Conservation (phyloP, 352 stramenopile species). For the Globisporangium nodosum region DNA sequence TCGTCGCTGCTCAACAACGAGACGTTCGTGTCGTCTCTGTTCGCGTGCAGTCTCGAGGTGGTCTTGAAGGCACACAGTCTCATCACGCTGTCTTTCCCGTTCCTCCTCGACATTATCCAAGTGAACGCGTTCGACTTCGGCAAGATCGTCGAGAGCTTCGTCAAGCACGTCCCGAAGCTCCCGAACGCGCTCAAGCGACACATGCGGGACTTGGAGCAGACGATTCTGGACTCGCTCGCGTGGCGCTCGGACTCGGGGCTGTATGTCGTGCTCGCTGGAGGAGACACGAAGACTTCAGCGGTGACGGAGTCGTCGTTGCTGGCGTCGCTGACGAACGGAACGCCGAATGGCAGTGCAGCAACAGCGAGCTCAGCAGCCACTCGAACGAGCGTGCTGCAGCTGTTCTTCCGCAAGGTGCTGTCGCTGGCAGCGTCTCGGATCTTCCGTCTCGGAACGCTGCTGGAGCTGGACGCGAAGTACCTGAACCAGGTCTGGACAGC, state of each 20-base stretch:
- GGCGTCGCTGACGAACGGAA: constrained; percentile 13
- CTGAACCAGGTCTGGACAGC: constrained; percentile 86
- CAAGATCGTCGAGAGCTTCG: constrained; percentile 84
- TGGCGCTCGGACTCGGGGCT: constrained; percentile 73
- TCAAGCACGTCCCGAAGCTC: constrained; percentile 72
- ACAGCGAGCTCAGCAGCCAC: neutral
- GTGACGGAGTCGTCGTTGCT: constrained; percentile 3
- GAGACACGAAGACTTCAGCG: constrained; percentile 14
- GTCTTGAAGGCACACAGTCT: constrained; percentile 81
- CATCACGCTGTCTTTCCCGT: constrained; percentile 82
- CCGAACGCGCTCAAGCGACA: constrained; percentile 76
- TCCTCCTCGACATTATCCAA: constrained; percentile 62
- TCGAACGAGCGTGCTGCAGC: constrained; percentile 55
- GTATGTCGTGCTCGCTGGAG: constrained; percentile 46
- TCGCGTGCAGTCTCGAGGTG: constrained; percentile 80
- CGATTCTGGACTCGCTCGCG: constrained; percentile 69
- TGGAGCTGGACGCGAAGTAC: constrained; percentile 67
- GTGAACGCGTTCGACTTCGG: constrained; percentile 86
- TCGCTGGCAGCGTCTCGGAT: constrained; percentile 77
- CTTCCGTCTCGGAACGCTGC: constrained; percentile 57
- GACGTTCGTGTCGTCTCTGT: constrained; percentile 70
- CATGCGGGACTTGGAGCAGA: constrained; percentile 84
- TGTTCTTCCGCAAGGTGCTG: constrained; percentile 86
- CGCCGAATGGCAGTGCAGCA: constrained; percentile 1
- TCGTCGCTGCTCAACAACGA: constrained; percentile 79